Conservation (phyloP, 208 protist species). For the Sergeia podlipaevii region DNA sequence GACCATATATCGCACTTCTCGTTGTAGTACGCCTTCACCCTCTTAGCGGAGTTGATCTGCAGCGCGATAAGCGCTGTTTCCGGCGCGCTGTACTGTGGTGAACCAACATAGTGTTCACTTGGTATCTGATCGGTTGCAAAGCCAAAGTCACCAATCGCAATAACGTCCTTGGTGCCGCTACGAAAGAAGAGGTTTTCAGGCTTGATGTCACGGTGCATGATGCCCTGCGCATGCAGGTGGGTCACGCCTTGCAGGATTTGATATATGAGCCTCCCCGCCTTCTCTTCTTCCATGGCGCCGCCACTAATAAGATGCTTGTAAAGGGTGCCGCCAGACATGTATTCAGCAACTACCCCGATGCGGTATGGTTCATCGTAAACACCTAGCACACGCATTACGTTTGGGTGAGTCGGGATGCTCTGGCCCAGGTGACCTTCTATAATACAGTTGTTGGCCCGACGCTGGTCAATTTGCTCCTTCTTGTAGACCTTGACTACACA, state of each 20-base stretch:
- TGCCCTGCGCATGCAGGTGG: slow-evolving; percentile 93
- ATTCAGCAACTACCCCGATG: slow-evolving; percentile 96
- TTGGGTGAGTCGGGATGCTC: slow-evolving; percentile 30
- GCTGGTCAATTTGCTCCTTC: slow-evolving; percentile 27
- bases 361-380: slow-evolving; percentile 74
- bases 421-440: slow-evolving; percentile 53
- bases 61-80: slow-evolving; percentile 74
- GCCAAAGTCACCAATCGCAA: slow-evolving; percentile 98
- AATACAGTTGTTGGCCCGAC: slow-evolving; percentile 28
- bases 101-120: slow-evolving; percentile 55
- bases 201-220: slow-evolving; percentile 99
- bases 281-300: slow-evolving; percentile 89
- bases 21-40: slow-evolving; percentile 55
- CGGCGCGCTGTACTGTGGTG: slow-evolving; percentile 82
- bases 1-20: slow-evolving; percentile 92
- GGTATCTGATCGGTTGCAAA: slow-evolving; percentile 87
- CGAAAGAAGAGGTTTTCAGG: slow-evolving; percentile 99
- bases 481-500: slow-evolving; percentile 69
- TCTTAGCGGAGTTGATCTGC: slow-evolving; percentile 12
- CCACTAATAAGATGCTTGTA: slow-evolving; percentile 93
- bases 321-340: slow-evolving; percentile 96
- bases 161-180: slow-evolving; percentile 17
- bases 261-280: slow-evolving; percentile 90
- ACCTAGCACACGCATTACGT: slow-evolving; percentile 89
- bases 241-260: slow-evolving; percentile 95